A percentile compares a stretch with the other conserved stretches of the same genome.
These are phyloP conservation scores for Mucor ambiguus DNA, from an alignment of 371 early-diverging fungal genomes.

Conservation along the genomic window DNA sequence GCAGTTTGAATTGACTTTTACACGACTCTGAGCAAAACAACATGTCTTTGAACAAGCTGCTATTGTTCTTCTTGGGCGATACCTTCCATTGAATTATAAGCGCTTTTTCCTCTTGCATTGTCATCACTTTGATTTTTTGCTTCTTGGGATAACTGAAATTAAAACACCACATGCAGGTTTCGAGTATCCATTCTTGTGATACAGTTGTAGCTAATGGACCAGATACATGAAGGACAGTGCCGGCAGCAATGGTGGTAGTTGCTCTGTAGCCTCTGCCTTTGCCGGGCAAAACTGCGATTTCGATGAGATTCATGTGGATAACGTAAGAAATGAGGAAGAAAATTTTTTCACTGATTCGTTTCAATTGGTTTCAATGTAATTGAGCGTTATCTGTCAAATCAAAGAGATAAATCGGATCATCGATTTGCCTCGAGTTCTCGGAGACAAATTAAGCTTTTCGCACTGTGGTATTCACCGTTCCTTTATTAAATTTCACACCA, in stretches of 20 bases:
- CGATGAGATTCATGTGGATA: not conserved
- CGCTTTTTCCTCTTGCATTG: not conserved
- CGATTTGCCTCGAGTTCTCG: not conserved
- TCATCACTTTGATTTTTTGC: constrained; percentile 30
- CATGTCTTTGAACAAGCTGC: constrained; percentile 15
- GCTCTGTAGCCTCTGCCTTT: constrained; percentile 45
- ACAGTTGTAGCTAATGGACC: constrained; percentile 37
- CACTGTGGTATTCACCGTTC: not conserved
- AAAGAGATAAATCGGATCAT: not conserved
- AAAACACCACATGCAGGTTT: constrained; percentile 47
- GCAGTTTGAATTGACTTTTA: constrained; percentile 1
- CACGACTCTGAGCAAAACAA: constrained; percentile 42
- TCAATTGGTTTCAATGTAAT: not conserved
- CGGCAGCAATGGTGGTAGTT: constrained; percentile 26
- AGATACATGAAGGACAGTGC: constrained; percentile 29
- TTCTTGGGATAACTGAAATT: constrained; percentile 41
- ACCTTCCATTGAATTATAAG: not conserved
- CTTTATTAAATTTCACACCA: not conserved
- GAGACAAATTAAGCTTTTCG: not conserved
- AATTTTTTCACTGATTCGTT: not conserved
- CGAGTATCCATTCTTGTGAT: constrained; percentile 46
- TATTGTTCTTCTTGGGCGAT: not conserved
- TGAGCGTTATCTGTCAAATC: not conserved
- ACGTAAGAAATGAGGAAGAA: not conserved
- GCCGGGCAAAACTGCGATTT: constrained; percentile 28